Evolutionary conservation across 139 green algal species (phyloP).

Genomic region (Coelastrella sp.): DNA sequence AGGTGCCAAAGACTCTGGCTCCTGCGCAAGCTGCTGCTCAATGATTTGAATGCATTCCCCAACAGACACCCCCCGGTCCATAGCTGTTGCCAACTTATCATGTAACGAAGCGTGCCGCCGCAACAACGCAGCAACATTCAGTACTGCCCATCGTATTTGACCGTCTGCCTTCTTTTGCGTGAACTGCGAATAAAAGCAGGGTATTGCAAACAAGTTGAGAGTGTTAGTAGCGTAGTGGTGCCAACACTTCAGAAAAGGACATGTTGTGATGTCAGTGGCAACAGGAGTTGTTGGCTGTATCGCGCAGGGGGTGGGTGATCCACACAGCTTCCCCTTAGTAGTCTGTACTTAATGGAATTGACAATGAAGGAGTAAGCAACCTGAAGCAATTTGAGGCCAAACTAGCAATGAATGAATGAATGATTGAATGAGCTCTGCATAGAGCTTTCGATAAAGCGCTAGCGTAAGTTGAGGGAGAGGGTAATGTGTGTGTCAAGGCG

Average conservation of each 20-base stretch:
- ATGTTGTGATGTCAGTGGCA: too few relatives aligned
- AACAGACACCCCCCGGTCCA: slow-evolving; percentile 75
- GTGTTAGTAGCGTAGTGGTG: background rate
- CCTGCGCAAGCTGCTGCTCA: slow-evolving; percentile 59
- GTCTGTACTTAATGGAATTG: background rate
- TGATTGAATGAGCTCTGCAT: too few relatives aligned
- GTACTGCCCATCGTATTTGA: slow-evolving; percentile 92
- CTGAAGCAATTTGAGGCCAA: too few relatives aligned
- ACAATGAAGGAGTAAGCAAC: background rate
- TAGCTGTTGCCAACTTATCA: slow-evolving; percentile 77
- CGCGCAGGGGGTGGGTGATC: too few relatives aligned
- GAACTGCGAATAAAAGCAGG: slow-evolving; percentile 62
- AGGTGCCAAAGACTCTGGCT: background rate
- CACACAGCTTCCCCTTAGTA: too few relatives aligned
- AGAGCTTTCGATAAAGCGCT: too few relatives aligned
- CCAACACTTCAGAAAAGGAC: background rate
- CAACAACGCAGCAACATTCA: slow-evolving; percentile 91
- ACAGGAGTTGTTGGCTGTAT: too few relatives aligned
- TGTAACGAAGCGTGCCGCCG: slow-evolving; percentile 80
- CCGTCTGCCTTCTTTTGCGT: slow-evolving; percentile 93
- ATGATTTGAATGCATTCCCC: slow-evolving; percentile 88
- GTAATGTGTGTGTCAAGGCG: too few relatives aligned
- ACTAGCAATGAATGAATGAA: too few relatives aligned
- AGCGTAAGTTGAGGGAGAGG: too few relatives aligned
- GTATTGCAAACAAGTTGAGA: background rate